A percentile compares a stretch with the other conserved stretches of the same genome.
These are phyloP conservation scores for Apiotrichum veenhuisii DNA, from an alignment of 1,284 basidiomycete species.

Conservation along the genomic window DNA sequence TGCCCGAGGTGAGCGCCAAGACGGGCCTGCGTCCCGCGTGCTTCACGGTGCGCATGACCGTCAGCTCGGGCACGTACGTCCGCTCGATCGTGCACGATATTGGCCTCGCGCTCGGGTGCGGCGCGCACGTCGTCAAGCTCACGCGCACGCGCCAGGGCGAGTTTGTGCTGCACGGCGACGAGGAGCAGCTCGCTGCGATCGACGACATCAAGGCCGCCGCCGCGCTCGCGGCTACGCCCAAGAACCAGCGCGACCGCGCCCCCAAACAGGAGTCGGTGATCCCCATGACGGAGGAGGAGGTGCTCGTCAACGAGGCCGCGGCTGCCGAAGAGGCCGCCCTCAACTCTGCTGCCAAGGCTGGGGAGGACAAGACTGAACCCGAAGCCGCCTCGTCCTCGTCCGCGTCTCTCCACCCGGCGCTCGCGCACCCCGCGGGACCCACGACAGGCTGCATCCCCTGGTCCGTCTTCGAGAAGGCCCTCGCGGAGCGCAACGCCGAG, in stretches of 20 bases:
- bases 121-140: constrained; percentile 85
- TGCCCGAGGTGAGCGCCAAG: constrained; percentile 49
- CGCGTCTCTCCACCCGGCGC: not conserved
- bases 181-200: constrained; percentile 22
- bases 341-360: constrained; percentile 1
- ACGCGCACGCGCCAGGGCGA: constrained; percentile 78
- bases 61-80: constrained; percentile 95
- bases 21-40: constrained; percentile 58
- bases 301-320: constrained; percentile 26
- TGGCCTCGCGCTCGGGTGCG: constrained; percentile 72
- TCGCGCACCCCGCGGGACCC: constrained; percentile 6
- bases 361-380: too few species aligned
- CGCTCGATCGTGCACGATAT: constrained; percentile 88
- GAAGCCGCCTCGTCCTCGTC: not conserved
- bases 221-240: not conserved
- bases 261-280: not conserved
- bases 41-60: constrained; percentile 86
- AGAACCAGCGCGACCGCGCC: not conserved
- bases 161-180: constrained; percentile 58
- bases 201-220: constrained; percentile 13
- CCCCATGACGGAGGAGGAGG: constrained; percentile 45
- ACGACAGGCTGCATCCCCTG: constrained; percentile 64
- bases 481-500: constrained; percentile 43
- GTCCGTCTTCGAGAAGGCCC: constrained; percentile 68
- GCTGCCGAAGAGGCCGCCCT: constrained; percentile 3